Base-by-base conservation (phyloP, 225 moss, liverwort and hornwort genomes). In the Pseudoscleropodium purum region DNA sequence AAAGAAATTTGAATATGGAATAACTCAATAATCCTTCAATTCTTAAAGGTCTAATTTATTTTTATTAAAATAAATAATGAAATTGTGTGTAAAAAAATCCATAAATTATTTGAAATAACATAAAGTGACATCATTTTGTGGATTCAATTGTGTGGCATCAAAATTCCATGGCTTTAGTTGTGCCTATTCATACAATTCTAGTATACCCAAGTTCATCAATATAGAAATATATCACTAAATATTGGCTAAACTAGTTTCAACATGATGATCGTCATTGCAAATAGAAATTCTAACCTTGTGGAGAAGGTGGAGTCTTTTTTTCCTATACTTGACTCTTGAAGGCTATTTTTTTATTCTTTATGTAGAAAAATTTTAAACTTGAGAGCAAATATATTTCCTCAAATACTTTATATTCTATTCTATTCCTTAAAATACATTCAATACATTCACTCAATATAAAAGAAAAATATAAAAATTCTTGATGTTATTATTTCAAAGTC, bases 101-200 rank as follows among this genome's bases (percentile, higher is more conserved):
- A n/a, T 7, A n/a, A 13, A 23, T 69, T 69, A 69, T n/a, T 69
- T 69, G 24, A 69, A 69, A n/a, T 69, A 69, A 23, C 4, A n/a
- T 13, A 23, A n/a, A n/a, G n/a, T 36, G 36, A 6, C n/a, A 24
- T n/a, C 7, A 69, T 34, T 66, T 34, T 66, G 66, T 36, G 36
- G 6, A 21, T n/a, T n/a, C 7, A 69, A 1, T 24, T 0, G 1
- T 7, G 4, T n/a, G 2, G 13, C n/a, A 23, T 7, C 20, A 21
- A 67, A 37, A 37, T 37, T 68, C n/a, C 23, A 69, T 13, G 7
- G 1, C 24, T 69, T 23, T n/a, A 7, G 2, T n/a, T 68, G 12
- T 12, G 2, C n/a, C 23, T 37, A 37, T 68, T n/a, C 6, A 13
- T 13, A n/a, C 0, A n/a, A 2, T 24, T 69, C 4, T n/a, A n/a